Base-by-base conservation (phyloP, 2,329 filamentous ascomycete species). In the Trichoderma harzianum region DNA sequence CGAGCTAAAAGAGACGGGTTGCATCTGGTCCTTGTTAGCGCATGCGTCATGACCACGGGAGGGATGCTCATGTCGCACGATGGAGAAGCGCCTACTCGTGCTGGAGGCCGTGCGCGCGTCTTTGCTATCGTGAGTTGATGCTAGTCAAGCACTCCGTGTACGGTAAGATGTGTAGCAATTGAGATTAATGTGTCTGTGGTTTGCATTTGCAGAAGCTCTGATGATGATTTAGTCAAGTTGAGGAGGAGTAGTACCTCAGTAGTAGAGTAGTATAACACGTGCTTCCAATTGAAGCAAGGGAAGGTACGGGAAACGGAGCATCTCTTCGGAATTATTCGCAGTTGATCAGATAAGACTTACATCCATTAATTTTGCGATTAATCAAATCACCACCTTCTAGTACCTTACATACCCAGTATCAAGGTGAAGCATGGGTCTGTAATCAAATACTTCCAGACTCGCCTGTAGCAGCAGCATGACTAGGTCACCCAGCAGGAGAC, bases 51-150 rank as follows among this genome's bases (percentile, higher is more conserved):
- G 21, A 51, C 65, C 28, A 24, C 26, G 55, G 55, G 26, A 32
- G 36, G 55, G 36, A 47, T 34, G 65, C 53, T 60, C 53, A 51
- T 61, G 65, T 69, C 65, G 53, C 65, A 69, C 65, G 36, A 69
- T 69, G 65, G 12, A 39, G 63, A 53, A 53, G 47, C 47, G 47
- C 47, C 3, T 53, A 4, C 47, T 53, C 2, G 47, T 53, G 30
- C 57, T 11, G 24, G 32, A 67, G 21, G 51, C 30, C 51, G 47
- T 43, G 53, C 51, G 64, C 51, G 60, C n/a, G 60, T 18, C 14
- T 32, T 30, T 43, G 64, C 1, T 58, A 55, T 67, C 51, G 26
- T 32, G 28, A 34, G 26, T 60, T 60, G 57, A 60, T 10, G 57
- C 57, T 34, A n/a, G 18, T 12, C 18, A 21, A 34, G 10, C 3